phyloP scores from a whole-genome alignment of 176 grass and related monocot species.

The Eremochloa ophiuroides region DNA sequence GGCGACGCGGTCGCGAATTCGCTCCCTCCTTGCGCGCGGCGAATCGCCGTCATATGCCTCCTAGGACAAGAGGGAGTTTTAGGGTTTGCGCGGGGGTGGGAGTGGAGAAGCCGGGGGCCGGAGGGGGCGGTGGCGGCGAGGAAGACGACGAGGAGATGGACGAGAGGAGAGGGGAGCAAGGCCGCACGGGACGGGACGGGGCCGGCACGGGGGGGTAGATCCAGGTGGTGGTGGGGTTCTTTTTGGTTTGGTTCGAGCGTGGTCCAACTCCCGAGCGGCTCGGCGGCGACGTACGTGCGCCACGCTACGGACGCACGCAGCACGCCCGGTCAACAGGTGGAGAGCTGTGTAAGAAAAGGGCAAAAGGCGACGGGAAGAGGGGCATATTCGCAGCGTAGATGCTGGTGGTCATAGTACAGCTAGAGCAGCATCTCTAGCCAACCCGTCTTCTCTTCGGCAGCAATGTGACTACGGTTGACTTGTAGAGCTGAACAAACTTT shows the following conservation, averaged over 20 bases:
- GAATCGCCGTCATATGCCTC: conserved; percentile 13
- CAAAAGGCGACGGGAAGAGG: too few species aligned
- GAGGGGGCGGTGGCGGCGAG: conserved; percentile 3
- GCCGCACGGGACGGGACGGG: neutral
- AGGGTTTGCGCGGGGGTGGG: conserved; percentile 10
- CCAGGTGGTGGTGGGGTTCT: neutral
- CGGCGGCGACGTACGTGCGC: conserved; percentile 6
- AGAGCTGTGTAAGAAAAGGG: too few species aligned
- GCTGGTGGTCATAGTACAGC: too few species aligned
- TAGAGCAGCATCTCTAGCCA: too few species aligned
- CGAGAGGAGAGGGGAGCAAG: too few species aligned
- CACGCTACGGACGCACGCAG: neutral
- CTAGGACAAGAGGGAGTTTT: neutral
- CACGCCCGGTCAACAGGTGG: conserved; percentile 8
- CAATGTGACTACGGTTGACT: too few species aligned
- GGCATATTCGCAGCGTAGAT: too few species aligned
- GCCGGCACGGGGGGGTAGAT: conserved; percentile 3
- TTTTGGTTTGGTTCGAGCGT: neutral
- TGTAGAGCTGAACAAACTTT: too few species aligned
- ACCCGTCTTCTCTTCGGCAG: too few species aligned
- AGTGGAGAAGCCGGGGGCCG: neutral
- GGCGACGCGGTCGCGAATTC: conserved; percentile 5
- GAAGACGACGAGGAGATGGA: conserved; percentile 23
- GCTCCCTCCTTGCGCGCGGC: conserved; percentile 10
- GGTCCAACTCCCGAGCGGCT: neutral